Evolutionary conservation across 2,329 filamentous ascomycete species (phyloP).

Genomic region (Bipolaris sorokiniana): DNA sequence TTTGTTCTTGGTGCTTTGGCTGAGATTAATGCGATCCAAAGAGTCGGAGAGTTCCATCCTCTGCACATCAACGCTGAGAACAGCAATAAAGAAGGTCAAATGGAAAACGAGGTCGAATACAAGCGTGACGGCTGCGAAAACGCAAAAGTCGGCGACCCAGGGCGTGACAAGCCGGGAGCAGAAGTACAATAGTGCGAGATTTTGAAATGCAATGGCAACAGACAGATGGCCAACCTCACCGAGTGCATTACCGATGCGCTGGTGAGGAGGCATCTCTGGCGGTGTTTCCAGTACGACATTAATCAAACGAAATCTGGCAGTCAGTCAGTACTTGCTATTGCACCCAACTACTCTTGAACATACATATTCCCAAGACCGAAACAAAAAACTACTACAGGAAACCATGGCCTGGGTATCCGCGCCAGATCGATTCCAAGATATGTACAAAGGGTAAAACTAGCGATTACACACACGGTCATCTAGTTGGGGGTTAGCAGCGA

Average conservation of each 20-base stretch:
- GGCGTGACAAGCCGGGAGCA: slow-evolving; percentile 72
- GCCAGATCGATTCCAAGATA: slow-evolving; percentile 77
- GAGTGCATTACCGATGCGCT: slow-evolving; percentile 74
- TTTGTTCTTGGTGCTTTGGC: slow-evolving; percentile 53
- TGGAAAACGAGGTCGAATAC: slow-evolving; percentile 79
- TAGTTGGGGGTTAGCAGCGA: slow-evolving; percentile 28
- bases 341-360: slow-evolving; percentile 17
- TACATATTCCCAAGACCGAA: slow-evolving; percentile 78
- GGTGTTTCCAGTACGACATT: slow-evolving; percentile 77
- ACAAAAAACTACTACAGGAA: slow-evolving; percentile 76
- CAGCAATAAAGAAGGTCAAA: slow-evolving; percentile 79
- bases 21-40: slow-evolving; percentile 56
- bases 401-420: slow-evolving; percentile 74
- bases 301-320: slow-evolving; percentile 69
- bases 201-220: slow-evolving; percentile 70
- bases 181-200: slow-evolving; percentile 68
- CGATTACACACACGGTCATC: slow-evolving; percentile 74
- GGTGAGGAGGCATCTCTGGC: slow-evolving; percentile 69
- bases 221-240: slow-evolving; percentile 75
- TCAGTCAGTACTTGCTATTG: slow-evolving; percentile 14
- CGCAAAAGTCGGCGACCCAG: slow-evolving; percentile 76
- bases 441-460: slow-evolving; percentile 80
- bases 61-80: slow-evolving; percentile 79
- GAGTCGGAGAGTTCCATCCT: slow-evolving; percentile 78
- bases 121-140: slow-evolving; percentile 75